Evolutionary conservation across 768 basidiomycete genomes (phyloP).

Genomic region (Macrocybe gigantea): DNA sequence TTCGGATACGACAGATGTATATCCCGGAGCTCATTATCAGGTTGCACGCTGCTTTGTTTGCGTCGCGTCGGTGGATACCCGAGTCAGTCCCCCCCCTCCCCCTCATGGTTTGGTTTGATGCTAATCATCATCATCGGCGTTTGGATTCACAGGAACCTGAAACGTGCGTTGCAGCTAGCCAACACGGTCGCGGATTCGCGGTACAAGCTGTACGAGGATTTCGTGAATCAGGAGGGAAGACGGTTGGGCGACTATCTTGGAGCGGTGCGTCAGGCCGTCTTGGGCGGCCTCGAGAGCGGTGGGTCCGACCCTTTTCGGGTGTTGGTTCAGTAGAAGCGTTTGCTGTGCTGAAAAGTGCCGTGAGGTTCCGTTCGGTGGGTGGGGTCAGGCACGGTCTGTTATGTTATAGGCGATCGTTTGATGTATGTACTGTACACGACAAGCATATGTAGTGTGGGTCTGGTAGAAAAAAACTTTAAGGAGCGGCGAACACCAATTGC

Average conservation of each 20-base stretch:
- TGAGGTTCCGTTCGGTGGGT: neutral
- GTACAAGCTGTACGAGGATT: conserved; percentile 82
- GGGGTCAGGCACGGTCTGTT: no score
- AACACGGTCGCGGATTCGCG: conserved; percentile 86
- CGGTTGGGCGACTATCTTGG: conserved; percentile 69
- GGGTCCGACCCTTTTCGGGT: conserved; percentile 73
- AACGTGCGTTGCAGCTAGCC: conserved; percentile 68
- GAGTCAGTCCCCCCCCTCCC: conserved; percentile 43
- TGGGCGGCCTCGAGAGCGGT: conserved; percentile 68
- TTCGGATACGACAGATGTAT: conserved; percentile 82
- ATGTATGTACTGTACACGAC: no score
- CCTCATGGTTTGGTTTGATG: neutral
- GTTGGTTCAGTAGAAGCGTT: conserved; percentile 36
- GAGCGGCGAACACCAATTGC: no score
- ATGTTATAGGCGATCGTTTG: no score
- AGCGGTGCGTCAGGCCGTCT: conserved; percentile 62
- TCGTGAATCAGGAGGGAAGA: conserved; percentile 56
- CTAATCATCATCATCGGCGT: neutral
- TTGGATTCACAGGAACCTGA: conserved; percentile 53
- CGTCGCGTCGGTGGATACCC: conserved; percentile 58
- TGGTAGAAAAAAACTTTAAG: no score
- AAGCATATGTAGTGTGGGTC: no score
- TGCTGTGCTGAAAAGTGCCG: conserved; percentile 31
- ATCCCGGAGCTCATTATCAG: conserved; percentile 87
- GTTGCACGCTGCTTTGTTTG: conserved; percentile 66